Base-by-base conservation (phyloP, 2,329 filamentous ascomycete genomes). In the Fusarium mundagurra region DNA sequence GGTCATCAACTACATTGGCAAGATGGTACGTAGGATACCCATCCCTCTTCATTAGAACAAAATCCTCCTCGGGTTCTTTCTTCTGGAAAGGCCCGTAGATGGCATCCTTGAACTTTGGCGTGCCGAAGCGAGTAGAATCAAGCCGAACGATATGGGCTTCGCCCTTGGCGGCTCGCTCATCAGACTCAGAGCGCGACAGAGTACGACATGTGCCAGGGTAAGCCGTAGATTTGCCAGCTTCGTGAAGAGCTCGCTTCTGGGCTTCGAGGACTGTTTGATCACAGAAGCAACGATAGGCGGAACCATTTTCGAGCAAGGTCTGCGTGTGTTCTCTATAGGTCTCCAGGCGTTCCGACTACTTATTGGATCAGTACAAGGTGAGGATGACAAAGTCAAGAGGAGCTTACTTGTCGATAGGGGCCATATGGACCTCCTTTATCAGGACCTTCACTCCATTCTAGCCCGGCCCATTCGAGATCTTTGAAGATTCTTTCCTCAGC, bases 11-110 rank as follows among this genome's bases (percentile, higher is more conserved):
- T 14, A 99, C 96, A 79, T 98, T 99, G 9, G 96, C 96, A 70
- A 99, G 92, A 82, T 99, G 96, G 80, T 99, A 99, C 0, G 97
- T 99, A 1, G 96, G 96, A 73, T 93, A 93, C 0, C 95, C 95
- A 80, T 99, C 96, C 2, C 92, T 92, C 82, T 99, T 99, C 69
- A 98, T 86, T 45, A 99, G 86, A 69, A 99, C 93, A 27, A 95
- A 96, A 79, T 98, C 95, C 75, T 96, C 94, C 81, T 91, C 83
- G 59, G 84, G 74, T 73, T 87, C 80, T 78, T 84, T 83, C 80
- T 88, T 88, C 83, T 87, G 84, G 74, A 92, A 91, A 17, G 83
- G 81, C 41, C 94, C 94, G 79, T 97, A 97, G 16, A 98, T 92
- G 41, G 96, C 83, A 80, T 99, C 96, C 13, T 88, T 85, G 79